These are phyloP conservation scores for Dichotomocladium elegans DNA, from an alignment of 371 early-diverging fungal species.

Conservation along the genomic window DNA sequence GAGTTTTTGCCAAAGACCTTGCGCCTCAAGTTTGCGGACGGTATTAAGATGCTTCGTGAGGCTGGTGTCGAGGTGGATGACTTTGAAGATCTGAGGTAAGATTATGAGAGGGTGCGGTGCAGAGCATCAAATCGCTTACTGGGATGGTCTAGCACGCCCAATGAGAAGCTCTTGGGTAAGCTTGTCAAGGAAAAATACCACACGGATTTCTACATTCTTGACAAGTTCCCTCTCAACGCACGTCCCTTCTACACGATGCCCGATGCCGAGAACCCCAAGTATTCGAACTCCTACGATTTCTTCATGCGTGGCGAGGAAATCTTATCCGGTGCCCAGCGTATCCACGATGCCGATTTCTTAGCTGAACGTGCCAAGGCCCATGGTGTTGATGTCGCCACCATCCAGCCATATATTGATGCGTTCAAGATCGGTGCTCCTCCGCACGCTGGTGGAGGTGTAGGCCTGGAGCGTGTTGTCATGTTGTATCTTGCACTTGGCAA, in stretches of 20 bases:
- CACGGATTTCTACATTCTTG: constrained; percentile 99
- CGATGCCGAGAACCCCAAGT: constrained; percentile 80
- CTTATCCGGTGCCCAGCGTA: constrained; percentile 99
- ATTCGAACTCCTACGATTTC: constrained; percentile 99
- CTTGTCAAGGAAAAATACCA: constrained; percentile 94
- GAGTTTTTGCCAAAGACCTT: constrained; percentile 86
- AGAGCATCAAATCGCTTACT: neutral
- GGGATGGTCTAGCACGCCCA: constrained; percentile 65
- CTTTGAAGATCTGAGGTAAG: constrained; percentile 82
- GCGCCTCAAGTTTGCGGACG: constrained; percentile 88
- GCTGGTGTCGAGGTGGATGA: constrained; percentile 92
- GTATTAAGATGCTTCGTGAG: constrained; percentile 89
- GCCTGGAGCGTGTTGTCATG: constrained; percentile 98
- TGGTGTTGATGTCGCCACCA: constrained; percentile 80
- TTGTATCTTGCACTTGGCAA: constrained; percentile 94
- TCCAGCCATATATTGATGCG: constrained; percentile 95
- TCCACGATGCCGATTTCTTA: constrained; percentile 90
- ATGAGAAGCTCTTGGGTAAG: constrained; percentile 92
- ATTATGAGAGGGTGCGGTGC: neutral
- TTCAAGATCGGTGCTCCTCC: constrained; percentile 99
- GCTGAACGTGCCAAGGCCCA: constrained; percentile 79
- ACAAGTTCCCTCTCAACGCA: constrained; percentile 97
- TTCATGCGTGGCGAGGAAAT: constrained; percentile 99
- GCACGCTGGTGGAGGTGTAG: constrained; percentile 99
- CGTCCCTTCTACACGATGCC: constrained; percentile 99